A percentile compares a stretch with the other conserved stretches of the same genome.
These are phyloP conservation scores for Diaporthe citrichinensis DNA, from an alignment of 2,329 filamentous ascomycete genomes.

Conservation along the genomic window DNA sequence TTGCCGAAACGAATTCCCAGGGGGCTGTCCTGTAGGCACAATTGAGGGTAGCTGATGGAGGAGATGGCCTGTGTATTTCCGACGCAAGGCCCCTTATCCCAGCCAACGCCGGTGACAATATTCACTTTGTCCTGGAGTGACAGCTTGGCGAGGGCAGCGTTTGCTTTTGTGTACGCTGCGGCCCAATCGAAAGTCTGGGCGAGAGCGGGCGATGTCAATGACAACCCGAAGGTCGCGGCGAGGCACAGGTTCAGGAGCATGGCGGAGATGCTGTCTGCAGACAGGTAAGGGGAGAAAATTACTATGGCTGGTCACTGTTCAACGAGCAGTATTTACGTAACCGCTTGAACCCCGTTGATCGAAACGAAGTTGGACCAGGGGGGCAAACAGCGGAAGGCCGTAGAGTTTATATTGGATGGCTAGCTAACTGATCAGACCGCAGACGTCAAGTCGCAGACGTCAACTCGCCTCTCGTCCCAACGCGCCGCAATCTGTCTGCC, in stretches of 20 bases:
- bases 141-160: conserved; percentile 76
- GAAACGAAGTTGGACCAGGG: neutral
- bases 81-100: conserved; percentile 79
- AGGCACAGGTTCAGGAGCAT: conserved; percentile 2
- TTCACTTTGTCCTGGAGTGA: conserved; percentile 83
- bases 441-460: neutral
- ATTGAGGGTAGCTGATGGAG: conserved; percentile 75
- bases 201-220: conserved; percentile 68
- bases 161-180: conserved; percentile 78
- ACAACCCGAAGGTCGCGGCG: conserved; percentile 47
- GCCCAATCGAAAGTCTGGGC: conserved; percentile 68
- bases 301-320: neutral
- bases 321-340: neutral
- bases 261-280: neutral
- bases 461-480: neutral
- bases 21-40: conserved; percentile 87
- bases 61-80: conserved; percentile 71
- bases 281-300: neutral
- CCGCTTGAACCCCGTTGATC: neutral
- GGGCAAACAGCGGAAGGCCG: neutral
- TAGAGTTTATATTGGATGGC: conserved; percentile 21
- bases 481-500: neutral
- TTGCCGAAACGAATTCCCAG: conserved; percentile 81
- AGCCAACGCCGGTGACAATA: conserved; percentile 83
- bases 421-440: neutral